phyloP scores from a whole-genome alignment of 495 filamentous ascomycete species.

The Schizothecium vesticola region DNA sequence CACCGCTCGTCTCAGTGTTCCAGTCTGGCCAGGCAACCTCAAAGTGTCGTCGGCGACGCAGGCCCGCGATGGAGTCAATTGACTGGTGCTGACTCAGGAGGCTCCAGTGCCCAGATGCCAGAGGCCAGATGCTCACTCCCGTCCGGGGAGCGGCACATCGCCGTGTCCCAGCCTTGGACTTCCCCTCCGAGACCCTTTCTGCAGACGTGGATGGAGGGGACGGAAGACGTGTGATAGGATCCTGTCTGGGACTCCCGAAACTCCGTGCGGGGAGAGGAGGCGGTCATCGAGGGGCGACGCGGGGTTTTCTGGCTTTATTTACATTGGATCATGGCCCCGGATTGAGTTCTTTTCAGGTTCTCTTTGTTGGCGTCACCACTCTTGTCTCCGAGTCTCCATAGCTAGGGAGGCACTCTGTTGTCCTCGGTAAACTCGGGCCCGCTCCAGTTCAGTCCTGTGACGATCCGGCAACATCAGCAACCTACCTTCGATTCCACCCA shows the following conservation, averaged over 20 bases:
- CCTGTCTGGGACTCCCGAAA: background rate
- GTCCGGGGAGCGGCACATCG: background rate
- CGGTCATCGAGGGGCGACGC: background rate
- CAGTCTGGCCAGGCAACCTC: background rate
- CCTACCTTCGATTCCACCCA: background rate
- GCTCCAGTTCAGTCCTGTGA: background rate
- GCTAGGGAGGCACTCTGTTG: background rate
- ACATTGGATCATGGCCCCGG: background rate
- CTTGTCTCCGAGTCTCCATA: background rate
- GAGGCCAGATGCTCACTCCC: background rate
- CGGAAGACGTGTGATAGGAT: background rate
- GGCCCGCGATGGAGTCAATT: background rate
- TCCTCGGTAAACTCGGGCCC: background rate
- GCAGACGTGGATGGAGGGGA: background rate
- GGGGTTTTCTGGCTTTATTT: background rate
- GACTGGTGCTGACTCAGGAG: background rate
- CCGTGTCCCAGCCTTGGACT: background rate
- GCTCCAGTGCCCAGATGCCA: background rate
- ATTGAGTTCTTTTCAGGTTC: background rate
- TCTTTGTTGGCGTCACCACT: background rate
- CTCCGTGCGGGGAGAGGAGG: conserved; percentile 1
- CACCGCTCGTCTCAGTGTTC: background rate
- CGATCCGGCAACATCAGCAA: background rate
- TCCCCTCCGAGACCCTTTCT: conserved; percentile 3
- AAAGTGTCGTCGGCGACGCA: background rate